phyloP scores from a whole-genome alignment of 768 basidiomycete genomes.

The Lactifluus subvellereus region DNA sequence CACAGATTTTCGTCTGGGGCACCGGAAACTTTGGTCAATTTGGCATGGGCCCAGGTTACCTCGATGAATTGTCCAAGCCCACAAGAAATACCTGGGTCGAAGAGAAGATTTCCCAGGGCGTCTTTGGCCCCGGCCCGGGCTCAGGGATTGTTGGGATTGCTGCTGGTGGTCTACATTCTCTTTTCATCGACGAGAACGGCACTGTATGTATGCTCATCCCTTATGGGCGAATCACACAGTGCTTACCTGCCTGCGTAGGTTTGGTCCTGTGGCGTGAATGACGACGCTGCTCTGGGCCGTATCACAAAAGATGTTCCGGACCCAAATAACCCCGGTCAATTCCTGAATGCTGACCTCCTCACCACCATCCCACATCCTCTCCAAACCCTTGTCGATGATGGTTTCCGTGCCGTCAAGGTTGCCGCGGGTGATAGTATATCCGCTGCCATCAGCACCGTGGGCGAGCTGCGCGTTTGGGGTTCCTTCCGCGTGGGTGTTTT shows the following conservation, averaged over 20 bases:
- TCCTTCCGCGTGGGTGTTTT: conserved; percentile 69
- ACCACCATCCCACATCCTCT: conserved; percentile 60
- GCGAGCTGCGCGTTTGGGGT: conserved; percentile 83
- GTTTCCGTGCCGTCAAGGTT: conserved; percentile 78
- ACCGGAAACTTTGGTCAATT: conserved; percentile 94
- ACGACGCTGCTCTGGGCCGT: conserved; percentile 83
- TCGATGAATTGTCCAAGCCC: conserved; percentile 72
- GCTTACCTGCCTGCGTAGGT: conserved; percentile 39
- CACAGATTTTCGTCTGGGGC: conserved; percentile 81
- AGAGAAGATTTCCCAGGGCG: conserved; percentile 62
- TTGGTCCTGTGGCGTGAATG: conserved; percentile 84
- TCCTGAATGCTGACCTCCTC: conserved; percentile 47
- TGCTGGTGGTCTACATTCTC: conserved; percentile 83
- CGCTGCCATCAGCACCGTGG: conserved; percentile 73
- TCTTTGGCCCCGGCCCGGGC: conserved; percentile 55
- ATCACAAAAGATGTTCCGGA: conserved; percentile 56
- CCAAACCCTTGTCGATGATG: conserved; percentile 63
- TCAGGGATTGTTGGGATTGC: conserved; percentile 79
- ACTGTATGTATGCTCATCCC: conserved; percentile 50
- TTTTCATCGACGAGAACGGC: conserved; percentile 86
- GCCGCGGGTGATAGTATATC: conserved; percentile 86
- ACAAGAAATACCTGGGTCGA: conserved; percentile 74
- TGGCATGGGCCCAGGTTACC: conserved; percentile 73
- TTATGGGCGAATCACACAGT: not conserved
- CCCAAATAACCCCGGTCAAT: conserved; percentile 52